Percentiles rank a stretch among this genome's conserved stretches.
These are phyloP conservation scores for Phellopilus nigrolimitatus DNA, from an alignment of 1,284 basidiomycete genomes.

Conservation along the genomic window DNA sequence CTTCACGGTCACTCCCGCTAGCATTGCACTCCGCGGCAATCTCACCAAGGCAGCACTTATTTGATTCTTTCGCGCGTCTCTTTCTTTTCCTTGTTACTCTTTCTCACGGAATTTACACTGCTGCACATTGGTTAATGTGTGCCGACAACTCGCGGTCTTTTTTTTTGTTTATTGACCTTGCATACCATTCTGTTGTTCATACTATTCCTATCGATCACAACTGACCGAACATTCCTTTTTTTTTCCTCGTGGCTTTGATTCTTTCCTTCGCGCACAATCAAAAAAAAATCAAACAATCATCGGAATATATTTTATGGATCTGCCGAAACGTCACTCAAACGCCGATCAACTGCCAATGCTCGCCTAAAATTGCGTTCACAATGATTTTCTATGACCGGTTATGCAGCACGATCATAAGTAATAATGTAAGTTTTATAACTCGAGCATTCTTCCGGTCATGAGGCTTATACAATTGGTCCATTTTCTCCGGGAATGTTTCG, in stretches of 20 bases:
- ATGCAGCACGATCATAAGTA: constrained; percentile 58
- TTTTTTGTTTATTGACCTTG: constrained; percentile 20
- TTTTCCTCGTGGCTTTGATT: constrained; percentile 7
- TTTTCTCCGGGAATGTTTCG: background rate
- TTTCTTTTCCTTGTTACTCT: constrained; percentile 21
- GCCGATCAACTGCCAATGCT: background rate
- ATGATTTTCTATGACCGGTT: background rate
- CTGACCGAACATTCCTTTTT: constrained; percentile 25
- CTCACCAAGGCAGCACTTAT: constrained; percentile 42
- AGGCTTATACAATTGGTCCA: too few relatives aligned
- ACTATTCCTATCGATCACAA: constrained; percentile 22
- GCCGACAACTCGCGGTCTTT: constrained; percentile 2
- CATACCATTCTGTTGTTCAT: constrained; percentile 22
- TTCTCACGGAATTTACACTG: constrained; percentile 15
- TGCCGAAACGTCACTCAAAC: constrained; percentile 1
- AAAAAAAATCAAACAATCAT: too few relatives aligned
- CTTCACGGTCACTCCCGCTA: constrained; percentile 26
- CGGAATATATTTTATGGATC: constrained; percentile 1
- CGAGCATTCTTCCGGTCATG: background rate
- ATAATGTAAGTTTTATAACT: constrained; percentile 48
- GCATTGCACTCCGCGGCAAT: constrained; percentile 42
- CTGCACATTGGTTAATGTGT: constrained; percentile 15
- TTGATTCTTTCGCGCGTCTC: constrained; percentile 26
- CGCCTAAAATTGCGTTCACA: background rate
- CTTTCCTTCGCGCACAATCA: background rate